phyloP scores from a whole-genome alignment of 2,329 filamentous ascomycete species.

The Chaetoscypha palmicola region DNA sequence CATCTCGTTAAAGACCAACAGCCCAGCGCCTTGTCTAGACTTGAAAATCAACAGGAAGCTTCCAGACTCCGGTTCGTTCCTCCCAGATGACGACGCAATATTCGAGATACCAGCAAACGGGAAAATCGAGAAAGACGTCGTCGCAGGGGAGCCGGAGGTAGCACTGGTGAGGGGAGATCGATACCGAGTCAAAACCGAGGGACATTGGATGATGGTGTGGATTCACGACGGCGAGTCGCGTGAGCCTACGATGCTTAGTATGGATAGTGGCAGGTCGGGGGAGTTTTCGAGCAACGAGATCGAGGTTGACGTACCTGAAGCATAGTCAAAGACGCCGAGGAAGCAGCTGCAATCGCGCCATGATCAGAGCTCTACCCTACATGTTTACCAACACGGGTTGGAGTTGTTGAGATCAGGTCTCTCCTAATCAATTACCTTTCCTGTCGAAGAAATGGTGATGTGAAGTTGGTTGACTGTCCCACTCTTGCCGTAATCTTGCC shows the following conservation, averaged over 20 bases:
- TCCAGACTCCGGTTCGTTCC: constrained; percentile 24
- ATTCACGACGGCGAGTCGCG: constrained; percentile 7
- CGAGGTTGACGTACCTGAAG: constrained; percentile 3
- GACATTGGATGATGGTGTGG: constrained; percentile 34
- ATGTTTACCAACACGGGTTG: too few relatives aligned
- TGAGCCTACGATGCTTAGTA: constrained; percentile 2
- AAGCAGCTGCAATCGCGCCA: too few relatives aligned
- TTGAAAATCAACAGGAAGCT: constrained; percentile 28
- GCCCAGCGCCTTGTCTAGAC: constrained; percentile 14
- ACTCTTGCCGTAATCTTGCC: too few relatives aligned
- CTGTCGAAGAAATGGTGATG: too few relatives aligned
- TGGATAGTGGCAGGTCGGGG: constrained; percentile 7
- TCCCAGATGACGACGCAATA: constrained; percentile 20
- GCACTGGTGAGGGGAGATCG: constrained; percentile 28
- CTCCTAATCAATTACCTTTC: too few relatives aligned
- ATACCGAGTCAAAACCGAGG: constrained; percentile 31
- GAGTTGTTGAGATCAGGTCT: too few relatives aligned
- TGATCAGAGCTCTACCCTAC: too few relatives aligned
- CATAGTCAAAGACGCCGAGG: too few relatives aligned
- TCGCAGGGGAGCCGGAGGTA: constrained; percentile 24
- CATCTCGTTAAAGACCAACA: constrained; percentile 13
- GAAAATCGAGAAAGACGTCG: constrained; percentile 20
- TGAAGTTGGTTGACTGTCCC: too few relatives aligned
- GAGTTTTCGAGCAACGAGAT: constrained; percentile 13
- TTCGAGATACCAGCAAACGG: constrained; percentile 28